These are phyloP conservation scores for Takashimella tepidaria DNA, from an alignment of 1,284 basidiomycete species.

Conservation along the genomic window DNA sequence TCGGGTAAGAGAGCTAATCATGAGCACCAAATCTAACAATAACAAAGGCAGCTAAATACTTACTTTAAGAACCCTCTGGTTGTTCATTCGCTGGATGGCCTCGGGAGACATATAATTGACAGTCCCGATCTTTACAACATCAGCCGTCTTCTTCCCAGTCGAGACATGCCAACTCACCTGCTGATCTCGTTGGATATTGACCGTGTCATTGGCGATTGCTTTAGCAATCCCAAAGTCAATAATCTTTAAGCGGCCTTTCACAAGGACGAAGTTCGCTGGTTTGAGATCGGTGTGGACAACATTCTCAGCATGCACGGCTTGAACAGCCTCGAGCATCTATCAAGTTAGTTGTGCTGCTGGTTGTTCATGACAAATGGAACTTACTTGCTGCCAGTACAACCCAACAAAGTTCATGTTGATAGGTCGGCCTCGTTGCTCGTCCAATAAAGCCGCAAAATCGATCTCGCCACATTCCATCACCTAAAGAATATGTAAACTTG, in stretches of 20 bases:
- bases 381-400: constrained; percentile 90
- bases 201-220: constrained; percentile 93
- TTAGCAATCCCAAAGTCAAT: constrained; percentile 98
- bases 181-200: constrained; percentile 90
- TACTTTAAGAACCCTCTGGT: constrained; percentile 46
- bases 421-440: constrained; percentile 72
- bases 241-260: constrained; percentile 84
- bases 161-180: constrained; percentile 58
- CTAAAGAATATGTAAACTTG: constrained; percentile 28
- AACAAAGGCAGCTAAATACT: constrained; percentile 3
- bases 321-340: constrained; percentile 94
- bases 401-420: constrained; percentile 87
- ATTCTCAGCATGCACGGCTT: constrained; percentile 91
- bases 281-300: constrained; percentile 96
- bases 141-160: background rate
- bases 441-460: constrained; percentile 72
- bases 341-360: no score
- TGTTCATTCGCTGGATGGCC: constrained; percentile 62
- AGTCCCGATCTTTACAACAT: constrained; percentile 65
- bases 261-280: constrained; percentile 92
- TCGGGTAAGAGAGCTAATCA: constrained; percentile 53
- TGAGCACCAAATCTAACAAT: background rate
- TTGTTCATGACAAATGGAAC: constrained; percentile 16
- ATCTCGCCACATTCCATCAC: constrained; percentile 93
- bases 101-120: constrained; percentile 97